phyloP scores from a whole-genome alignment of 139 green algal genomes.

The Haematococcus lacustris region DNA sequence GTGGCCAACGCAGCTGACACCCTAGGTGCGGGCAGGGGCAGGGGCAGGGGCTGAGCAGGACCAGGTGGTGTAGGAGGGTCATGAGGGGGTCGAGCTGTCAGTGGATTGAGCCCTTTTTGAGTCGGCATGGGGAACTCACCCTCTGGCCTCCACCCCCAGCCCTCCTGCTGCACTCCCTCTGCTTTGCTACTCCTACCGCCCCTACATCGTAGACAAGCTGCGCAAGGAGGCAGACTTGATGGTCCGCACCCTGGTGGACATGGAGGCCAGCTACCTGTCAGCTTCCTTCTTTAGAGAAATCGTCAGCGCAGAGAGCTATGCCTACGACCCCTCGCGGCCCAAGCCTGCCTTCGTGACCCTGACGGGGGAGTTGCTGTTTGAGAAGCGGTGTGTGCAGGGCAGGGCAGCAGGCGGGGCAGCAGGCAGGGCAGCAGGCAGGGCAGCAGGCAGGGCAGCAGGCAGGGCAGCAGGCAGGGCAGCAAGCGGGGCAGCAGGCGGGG shows the following conservation, averaged over 20 bases:
- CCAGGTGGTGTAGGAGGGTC: neutral
- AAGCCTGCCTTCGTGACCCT: constrained; percentile 48
- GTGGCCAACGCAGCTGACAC: constrained; percentile 54
- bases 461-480: neutral
- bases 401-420: neutral
- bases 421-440: neutral
- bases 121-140: neutral
- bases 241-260: constrained; percentile 81
- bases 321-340: constrained; percentile 44
- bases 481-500: too few species aligned
- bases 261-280: constrained; percentile 88
- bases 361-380: constrained; percentile 31
- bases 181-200: neutral
- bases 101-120: neutral
- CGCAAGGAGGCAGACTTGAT: constrained; percentile 42
- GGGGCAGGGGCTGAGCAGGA: neutral
- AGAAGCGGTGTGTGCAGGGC: constrained; percentile 22
- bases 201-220: constrained; percentile 22
- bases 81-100: neutral
- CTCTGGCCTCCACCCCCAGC: neutral
- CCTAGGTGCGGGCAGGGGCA: constrained; percentile 42
- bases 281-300: constrained; percentile 87
- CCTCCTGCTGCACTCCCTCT: neutral
- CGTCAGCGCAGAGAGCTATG: constrained; percentile 53
- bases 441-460: neutral